Base-by-base conservation (phyloP, 371 early-diverging fungal species). In the Chytridium lagenaria region DNA sequence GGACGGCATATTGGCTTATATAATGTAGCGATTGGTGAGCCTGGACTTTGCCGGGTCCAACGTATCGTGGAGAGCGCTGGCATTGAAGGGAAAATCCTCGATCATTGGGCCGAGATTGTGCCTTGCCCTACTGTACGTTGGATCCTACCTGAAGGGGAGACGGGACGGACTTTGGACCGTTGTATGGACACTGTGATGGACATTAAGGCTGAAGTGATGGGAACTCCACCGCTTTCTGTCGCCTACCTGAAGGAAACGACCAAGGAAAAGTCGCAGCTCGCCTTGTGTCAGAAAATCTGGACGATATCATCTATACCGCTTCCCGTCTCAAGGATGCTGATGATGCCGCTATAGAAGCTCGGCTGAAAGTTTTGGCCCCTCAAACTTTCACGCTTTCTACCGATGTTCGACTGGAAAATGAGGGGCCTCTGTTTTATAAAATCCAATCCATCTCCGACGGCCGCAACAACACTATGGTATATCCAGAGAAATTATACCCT, bases 401-500 rank as follows among this genome's bases (percentile, higher is more conserved):
- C 12, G 65, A 50, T 2, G 30, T 81, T 51, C 69, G 75, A 34
- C 65, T 80, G 1, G 80, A 83, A 7, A 7, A 49, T 33, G 64
- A 72, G 10, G 74, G 70, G 1, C 73, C 76, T 0, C 67, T 76
- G 59, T 50, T 77, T 33, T 77, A 79, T 59, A 70, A 65, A 26
- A 67, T 84, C 34, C 50, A 77, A 26, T 50, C 69, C 38, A 76
- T 85, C 22, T 40, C 52, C 15, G 85, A 85, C 61, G 82, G 79
- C 1, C 67, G 67, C n/a, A 81, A 82, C 74, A 85, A 85, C 72
- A 80, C 80, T 2, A 68, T 85, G 50, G 38, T 61, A 0, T 84
- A 75, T 63, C 28, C 7, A 65, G 37, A 36, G 66, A 77, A 19
- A 1, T 40, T 19, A 5, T 50, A 16, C 34, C 51, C 38, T 31